Evolutionary conservation across 1,139 yeast species (phyloP), one percentile per base, ranked within the genome.

Genomic region (Diutina rugosa): DNA sequence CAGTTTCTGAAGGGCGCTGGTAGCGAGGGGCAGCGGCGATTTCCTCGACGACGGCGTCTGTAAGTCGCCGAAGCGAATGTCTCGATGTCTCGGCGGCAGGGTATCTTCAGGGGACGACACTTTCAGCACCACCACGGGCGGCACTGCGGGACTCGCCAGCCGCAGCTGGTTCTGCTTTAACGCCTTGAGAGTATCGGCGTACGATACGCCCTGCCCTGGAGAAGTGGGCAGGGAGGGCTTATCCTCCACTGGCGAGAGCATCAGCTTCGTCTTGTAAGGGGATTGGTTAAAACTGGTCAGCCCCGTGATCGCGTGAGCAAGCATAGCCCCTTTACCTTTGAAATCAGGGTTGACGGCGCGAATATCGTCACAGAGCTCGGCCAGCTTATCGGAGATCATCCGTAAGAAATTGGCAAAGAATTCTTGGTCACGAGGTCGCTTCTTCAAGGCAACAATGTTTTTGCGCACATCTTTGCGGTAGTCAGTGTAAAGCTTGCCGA

Each of bases 301-400:
- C 0, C 81, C 81, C 1, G 81, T 77, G 35, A 77, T 74, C 4
- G 69, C 73, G 21, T 78, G 63, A 1, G 81, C 81, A 56, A 77
- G 65, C 60, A 72, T 71, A 12, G 80, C 76, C 3, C 81, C 81
- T 56, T 71, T 66, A 1, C 79, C 77, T 49, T 66, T 66, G 59
- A 71, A 72, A 58, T 73, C 73, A 1, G 81, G 80, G 60, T 74
- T 71, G 4, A 76, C 67, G 2, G 62, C 66, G 10, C 70, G 65
- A 9, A 77, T 61, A 6, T 76, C 76, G 51, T 67, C 64, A 61
- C 81, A 77, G 53, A 76, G 68, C 26, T 60, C 64, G 4, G 69
- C 62, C 6, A 79, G 74, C 57, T 67, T 67, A 58, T 76, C 80
- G 1, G 79, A 72, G n/a, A 77, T 69, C 12, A 66, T 56, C 52